A percentile compares a stretch with the other conserved stretches of the same genome.
These are phyloP conservation scores for Przewalskia tangutica DNA, from an alignment of 257 asterid species.

Conservation along the genomic window DNA sequence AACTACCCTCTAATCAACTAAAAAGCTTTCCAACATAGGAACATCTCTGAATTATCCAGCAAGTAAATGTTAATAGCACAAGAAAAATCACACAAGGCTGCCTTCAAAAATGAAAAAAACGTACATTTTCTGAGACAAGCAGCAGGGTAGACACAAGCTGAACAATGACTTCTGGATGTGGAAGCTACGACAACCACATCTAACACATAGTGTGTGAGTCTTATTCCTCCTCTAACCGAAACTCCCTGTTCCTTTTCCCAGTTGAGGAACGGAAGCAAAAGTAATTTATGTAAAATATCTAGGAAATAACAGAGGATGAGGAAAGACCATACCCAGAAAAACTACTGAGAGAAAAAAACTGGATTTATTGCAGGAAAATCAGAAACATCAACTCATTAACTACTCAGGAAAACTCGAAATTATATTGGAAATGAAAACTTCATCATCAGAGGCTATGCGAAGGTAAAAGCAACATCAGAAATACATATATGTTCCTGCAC, in stretches of 20 bases:
- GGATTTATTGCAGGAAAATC: neutral
- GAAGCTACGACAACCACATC: too few relatives aligned
- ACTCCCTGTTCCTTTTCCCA: neutral
- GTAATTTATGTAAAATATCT: neutral
- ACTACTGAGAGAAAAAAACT: neutral
- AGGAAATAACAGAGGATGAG: neutral
- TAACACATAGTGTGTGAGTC: too few relatives aligned
- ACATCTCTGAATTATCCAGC: too few relatives aligned
- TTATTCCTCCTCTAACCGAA: too few relatives aligned
- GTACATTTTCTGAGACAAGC: slow-evolving; percentile 13
- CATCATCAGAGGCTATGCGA: neutral
- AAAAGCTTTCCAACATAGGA: too few relatives aligned
- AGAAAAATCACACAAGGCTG: too few relatives aligned
- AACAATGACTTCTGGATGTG: neutral
- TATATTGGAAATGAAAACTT: neutral
- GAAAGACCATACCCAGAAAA: neutral
- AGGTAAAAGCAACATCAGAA: neutral
- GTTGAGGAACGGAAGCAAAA: neutral
- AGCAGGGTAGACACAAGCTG: slow-evolving; percentile 12
- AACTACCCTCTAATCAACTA: too few relatives aligned
- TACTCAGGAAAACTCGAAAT: neutral
- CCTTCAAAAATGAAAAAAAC: neutral
- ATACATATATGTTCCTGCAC: fast-evolving
- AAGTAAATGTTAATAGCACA: too few relatives aligned
- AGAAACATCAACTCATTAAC: neutral